Percentiles rank a stretch among this genome's conserved stretches.
Conservation (phyloP, 1,139 yeast species). For the Casaregolazyma lundiana region DNA sequence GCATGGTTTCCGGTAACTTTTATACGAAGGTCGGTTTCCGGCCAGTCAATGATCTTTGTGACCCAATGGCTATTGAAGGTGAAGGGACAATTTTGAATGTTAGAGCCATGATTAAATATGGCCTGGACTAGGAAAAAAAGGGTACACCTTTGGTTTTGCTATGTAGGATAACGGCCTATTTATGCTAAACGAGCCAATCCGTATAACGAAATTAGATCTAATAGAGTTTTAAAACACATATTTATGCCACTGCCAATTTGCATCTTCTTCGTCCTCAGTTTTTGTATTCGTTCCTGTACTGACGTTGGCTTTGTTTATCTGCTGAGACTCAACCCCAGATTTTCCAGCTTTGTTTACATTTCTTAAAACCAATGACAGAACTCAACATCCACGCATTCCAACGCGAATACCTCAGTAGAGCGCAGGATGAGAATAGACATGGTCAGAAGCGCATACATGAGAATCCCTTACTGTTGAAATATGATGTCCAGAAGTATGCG, state of each 20-base stretch:
- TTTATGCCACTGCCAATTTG: no score
- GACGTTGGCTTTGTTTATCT: no score
- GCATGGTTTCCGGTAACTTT: neutral
- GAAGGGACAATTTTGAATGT: neutral
- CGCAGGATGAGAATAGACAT: conserved; percentile 11
- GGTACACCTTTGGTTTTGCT: no score
- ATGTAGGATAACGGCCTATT: no score
- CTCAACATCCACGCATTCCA: conserved; percentile 18
- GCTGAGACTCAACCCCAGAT: neutral
- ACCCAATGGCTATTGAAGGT: neutral
- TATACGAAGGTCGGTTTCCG: conserved; percentile 1
- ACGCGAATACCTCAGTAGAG: conserved; percentile 16
- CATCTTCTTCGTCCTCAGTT: no score
- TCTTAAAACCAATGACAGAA: neutral
- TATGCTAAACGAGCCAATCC: no score
- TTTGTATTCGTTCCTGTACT: no score
- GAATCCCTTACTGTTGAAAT: conserved; percentile 24
- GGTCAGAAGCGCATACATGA: conserved; percentile 17
- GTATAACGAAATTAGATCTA: no score
- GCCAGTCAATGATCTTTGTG: neutral
- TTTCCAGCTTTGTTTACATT: neutral
- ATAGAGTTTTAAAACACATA: no score
- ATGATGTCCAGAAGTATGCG: conserved; percentile 28
- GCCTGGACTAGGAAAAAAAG: neutral
- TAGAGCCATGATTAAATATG: neutral